Evolutionary conservation across 257 asterid species (phyloP), one percentile per base, ranked within the genome.

Genomic region (Eucommia ulmoides): DNA sequence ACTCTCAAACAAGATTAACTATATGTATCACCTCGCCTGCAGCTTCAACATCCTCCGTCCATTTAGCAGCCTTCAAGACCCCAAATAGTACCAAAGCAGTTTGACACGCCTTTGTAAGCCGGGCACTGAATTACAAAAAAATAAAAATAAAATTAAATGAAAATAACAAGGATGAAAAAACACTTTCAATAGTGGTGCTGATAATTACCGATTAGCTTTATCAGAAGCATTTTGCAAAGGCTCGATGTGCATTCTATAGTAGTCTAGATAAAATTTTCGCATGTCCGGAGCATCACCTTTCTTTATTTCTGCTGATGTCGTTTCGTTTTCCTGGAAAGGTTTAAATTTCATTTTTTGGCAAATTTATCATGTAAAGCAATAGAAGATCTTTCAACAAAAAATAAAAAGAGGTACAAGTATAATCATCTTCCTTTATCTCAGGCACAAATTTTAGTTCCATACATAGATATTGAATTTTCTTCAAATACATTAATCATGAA

Each of bases 151-250:
- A 16, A 23, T 25, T 48, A 45, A 22, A 45, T 5, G 24, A 5
- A 35, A 26, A 48, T 17, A 54, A 15, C 19, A 46, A 22, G 38
- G 54, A 55, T 49, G 24, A 50, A 22, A 25, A 6, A 19, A 33
- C 42, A n/a, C 10, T 41, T 20, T n/a, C 23, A 20, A 49, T 48
- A 6, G 33, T 44, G 49, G 54, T 22, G 42, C 58, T 33, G n/a
- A n/a, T n/a, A n/a, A n/a, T 63, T 75, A 89, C 98, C 96, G 94
- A 63, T 89, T 93, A 56, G 91, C 96, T 71, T 80, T 85, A 62
- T 80, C 96, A 41, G 96, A 83, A 52, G 93, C 98, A n/a, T n/a
- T n/a, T 74, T 89, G 98, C 86, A 89, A 70, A 58, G 96, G 96
- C 73, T 82, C 80, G 21, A 89, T 85, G 62, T 89, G 85, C 62